Evolutionary conservation across 306 rosid species (phyloP).

Genomic region (Hippophae rhamnoides): DNA sequence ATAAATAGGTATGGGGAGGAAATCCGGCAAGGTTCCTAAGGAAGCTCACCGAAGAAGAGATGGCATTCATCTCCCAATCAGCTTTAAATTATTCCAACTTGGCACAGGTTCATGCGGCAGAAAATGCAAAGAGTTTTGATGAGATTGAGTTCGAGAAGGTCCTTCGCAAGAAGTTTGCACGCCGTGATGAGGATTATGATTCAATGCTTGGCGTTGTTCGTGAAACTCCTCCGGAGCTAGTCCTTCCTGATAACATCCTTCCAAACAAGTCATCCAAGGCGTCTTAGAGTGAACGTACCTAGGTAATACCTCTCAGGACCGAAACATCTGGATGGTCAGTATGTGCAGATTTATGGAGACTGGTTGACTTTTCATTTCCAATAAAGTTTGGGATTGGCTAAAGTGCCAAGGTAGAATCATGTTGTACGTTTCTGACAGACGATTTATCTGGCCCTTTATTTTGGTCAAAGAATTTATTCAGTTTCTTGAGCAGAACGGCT

Average conservation of each 20-base stretch:
- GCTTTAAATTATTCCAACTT: conserved; percentile 73
- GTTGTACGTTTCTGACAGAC: conserved; percentile 21
- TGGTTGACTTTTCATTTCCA: conserved; percentile 33
- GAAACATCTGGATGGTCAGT: conserved; percentile 9
- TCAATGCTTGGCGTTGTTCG: conserved; percentile 44
- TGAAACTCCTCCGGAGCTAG: conserved; percentile 48
- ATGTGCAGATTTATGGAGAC: conserved; percentile 29
- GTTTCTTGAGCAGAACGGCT: conserved; percentile 9
- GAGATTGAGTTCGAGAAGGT: conserved; percentile 68
- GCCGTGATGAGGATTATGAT: conserved; percentile 53
- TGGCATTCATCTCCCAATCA: conserved; percentile 76
- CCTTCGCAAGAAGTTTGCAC: conserved; percentile 63
- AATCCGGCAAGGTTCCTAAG: conserved; percentile 92
- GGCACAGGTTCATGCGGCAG: conserved; percentile 91
- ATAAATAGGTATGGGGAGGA: conserved; percentile 84
- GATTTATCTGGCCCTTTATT: conserved; percentile 17
- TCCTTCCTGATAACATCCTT: conserved; percentile 39
- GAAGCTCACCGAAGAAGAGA: conserved; percentile 88
- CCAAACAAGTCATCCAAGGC: conserved; percentile 50
- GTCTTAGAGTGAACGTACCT: conserved; percentile 16
- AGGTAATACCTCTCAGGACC: conserved; percentile 15
- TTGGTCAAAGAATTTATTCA: conserved; percentile 23
- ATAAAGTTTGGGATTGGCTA: conserved; percentile 42
- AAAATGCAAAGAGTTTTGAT: conserved; percentile 67
- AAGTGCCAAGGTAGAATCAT: conserved; percentile 23